These are phyloP conservation scores for Trametes maxima DNA, from an alignment of 768 basidiomycete species.

Conservation along the genomic window DNA sequence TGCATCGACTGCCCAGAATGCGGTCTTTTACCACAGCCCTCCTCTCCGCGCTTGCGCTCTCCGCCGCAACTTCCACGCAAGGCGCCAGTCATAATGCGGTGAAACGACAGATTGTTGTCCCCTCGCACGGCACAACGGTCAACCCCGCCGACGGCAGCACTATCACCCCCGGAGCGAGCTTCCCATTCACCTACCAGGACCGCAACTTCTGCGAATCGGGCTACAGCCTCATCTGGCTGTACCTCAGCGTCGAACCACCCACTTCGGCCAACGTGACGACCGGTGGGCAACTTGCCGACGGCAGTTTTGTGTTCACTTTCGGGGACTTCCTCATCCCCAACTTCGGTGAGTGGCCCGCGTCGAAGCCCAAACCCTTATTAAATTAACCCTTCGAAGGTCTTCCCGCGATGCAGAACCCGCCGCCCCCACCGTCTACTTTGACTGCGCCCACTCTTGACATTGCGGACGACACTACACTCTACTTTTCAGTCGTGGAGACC, in stretches of 20 bases:
- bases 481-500: slow-evolving; percentile 24
- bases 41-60: slow-evolving; percentile 11
- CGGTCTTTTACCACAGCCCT: slow-evolving; percentile 9
- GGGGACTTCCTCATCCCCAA: slow-evolving; percentile 26
- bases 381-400: slow-evolving; percentile 10
- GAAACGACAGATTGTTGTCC: slow-evolving; percentile 18
- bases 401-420: slow-evolving; percentile 15
- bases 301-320: slow-evolving; percentile 23
- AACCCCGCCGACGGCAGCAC: slow-evolving; percentile 9
- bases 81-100: slow-evolving; percentile 8
- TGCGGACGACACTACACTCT: slow-evolving; percentile 16
- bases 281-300: slow-evolving; percentile 18
- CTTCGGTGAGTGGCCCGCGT: slow-evolving; percentile 19
- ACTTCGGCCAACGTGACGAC: slow-evolving; percentile 11
- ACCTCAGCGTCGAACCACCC: slow-evolving; percentile 17
- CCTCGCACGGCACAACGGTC: slow-evolving; percentile 20
- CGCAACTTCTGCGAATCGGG: slow-evolving; percentile 26
- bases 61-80: slow-evolving; percentile 4
- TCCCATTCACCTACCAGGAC: slow-evolving; percentile 24
- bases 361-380: neutral
- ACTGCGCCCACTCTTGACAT: slow-evolving; percentile 13
- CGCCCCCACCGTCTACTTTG: slow-evolving; percentile 22
- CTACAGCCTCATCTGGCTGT: slow-evolving; percentile 24
- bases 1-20: slow-evolving; percentile 11
- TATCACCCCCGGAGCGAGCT: slow-evolving; percentile 15